Conservation (phyloP, 768 basidiomycete species). For the Amanita molliuscula region DNA sequence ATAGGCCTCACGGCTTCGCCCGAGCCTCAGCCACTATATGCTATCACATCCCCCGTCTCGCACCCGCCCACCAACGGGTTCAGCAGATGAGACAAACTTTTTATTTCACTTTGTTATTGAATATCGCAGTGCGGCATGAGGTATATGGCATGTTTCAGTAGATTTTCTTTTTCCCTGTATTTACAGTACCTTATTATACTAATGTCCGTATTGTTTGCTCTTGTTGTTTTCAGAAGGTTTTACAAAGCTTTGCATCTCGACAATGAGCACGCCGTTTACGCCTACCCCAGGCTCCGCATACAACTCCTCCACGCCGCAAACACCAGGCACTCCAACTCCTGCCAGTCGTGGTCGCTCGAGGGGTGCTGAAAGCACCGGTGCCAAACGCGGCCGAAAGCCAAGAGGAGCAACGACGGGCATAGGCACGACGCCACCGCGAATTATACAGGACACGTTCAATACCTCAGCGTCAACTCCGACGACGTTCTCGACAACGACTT, state of each 20-base stretch:
- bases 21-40: not conserved
- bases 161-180: not conserved
- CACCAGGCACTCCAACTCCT: slow-evolving; percentile 17
- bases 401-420: slow-evolving; percentile 21
- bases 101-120: not conserved
- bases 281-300: slow-evolving; percentile 1
- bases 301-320: not conserved
- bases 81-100: not conserved
- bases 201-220: not conserved
- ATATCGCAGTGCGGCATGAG: not conserved
- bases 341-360: slow-evolving; percentile 22
- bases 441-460: slow-evolving; percentile 12
- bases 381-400: slow-evolving; percentile 39
- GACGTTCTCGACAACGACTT: slow-evolving; percentile 1
- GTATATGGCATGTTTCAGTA: not conserved
- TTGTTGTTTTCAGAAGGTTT: not conserved
- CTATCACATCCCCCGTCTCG: not conserved
- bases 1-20: slow-evolving; percentile 6
- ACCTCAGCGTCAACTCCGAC: not conserved
- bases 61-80: slow-evolving; percentile 6
- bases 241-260: not conserved
- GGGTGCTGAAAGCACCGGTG: slow-evolving; percentile 21
- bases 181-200: not conserved
- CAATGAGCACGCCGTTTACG: slow-evolving; percentile 1
- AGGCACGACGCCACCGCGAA: slow-evolving; percentile 20